A percentile compares a stretch with the other conserved stretches of the same genome.
Conservation (phyloP, 805 yeast species). For the Geotrichum ghanense region DNA sequence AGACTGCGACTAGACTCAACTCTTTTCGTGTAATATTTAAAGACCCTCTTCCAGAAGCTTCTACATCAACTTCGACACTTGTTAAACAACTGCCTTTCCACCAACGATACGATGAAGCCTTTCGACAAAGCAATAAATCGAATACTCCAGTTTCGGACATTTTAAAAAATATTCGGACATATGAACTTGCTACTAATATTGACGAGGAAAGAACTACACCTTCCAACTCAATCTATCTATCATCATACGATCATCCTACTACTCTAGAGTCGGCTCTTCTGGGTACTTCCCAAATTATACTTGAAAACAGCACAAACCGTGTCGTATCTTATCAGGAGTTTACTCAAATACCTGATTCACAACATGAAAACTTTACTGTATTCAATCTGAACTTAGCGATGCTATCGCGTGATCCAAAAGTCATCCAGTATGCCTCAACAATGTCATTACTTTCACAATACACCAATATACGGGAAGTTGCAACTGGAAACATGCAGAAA, state of each 20-base stretch:
- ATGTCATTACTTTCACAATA: neutral
- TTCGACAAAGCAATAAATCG: neutral
- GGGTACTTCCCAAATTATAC: neutral
- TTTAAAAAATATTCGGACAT: neutral
- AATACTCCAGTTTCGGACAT: neutral
- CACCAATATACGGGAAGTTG: neutral
- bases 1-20: neutral
- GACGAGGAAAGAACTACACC: neutral
- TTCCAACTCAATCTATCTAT: neutral
- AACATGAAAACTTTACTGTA: neutral
- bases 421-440: neutral
- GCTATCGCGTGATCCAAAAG: neutral
- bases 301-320: neutral
- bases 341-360: neutral
- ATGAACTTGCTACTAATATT: neutral
- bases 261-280: neutral
- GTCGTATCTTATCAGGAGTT: neutral
- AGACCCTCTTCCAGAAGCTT: neutral
- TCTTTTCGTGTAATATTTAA: neutral
- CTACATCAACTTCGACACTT: neutral
- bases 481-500: neutral
- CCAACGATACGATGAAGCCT: neutral
- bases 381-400: neutral
- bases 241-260: neutral
- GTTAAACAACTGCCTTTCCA: neutral